Percentiles rank a stretch among this genome's conserved stretches.
Conservation (phyloP, 768 basidiomycete genomes). For the Polyporus arcularius region DNA sequence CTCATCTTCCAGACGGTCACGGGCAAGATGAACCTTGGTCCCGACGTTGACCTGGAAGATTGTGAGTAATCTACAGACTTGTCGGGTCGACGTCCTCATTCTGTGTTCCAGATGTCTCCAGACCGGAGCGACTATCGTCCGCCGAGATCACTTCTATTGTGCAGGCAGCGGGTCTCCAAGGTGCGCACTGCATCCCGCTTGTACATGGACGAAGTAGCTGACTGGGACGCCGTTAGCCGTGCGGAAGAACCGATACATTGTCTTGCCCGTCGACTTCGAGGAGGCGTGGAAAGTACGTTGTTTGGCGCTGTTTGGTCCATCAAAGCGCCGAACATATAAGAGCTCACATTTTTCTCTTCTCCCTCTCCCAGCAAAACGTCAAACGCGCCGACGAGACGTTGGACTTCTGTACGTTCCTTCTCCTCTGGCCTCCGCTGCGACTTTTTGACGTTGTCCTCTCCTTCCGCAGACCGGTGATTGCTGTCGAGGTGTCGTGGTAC, state of each 20-base stretch:
- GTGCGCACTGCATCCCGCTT: conserved; percentile 37
- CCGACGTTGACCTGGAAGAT: conserved; percentile 97
- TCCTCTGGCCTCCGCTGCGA: background rate
- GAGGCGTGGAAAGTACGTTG: conserved; percentile 97
- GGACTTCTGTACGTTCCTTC: conserved; percentile 76
- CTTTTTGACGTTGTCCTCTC: background rate
- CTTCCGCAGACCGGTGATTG: conserved; percentile 42
- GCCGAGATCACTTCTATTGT: conserved; percentile 96
- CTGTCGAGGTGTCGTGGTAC: conserved; percentile 29
- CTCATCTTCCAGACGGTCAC: conserved; percentile 98
- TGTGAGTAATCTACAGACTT: conserved; percentile 55
- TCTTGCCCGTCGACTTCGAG: conserved; percentile 96
- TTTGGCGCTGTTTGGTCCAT: conserved; percentile 53
- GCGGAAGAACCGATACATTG: conserved; percentile 97
- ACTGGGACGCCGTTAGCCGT: conserved; percentile 60
- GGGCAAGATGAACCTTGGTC: conserved; percentile 94
- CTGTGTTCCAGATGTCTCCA: conserved; percentile 75
- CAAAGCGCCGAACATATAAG: conserved; percentile 25
- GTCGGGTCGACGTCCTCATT: conserved; percentile 11
- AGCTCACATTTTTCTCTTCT: conserved; percentile 34
- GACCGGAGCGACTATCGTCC: conserved; percentile 93
- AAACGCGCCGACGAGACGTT: conserved; percentile 95
- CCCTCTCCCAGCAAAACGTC: conserved; percentile 79
- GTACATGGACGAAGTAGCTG: background rate
- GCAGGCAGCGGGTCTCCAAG: conserved; percentile 97